Conservation (phyloP, 805 yeast species). For the Komagataella pastoris region DNA sequence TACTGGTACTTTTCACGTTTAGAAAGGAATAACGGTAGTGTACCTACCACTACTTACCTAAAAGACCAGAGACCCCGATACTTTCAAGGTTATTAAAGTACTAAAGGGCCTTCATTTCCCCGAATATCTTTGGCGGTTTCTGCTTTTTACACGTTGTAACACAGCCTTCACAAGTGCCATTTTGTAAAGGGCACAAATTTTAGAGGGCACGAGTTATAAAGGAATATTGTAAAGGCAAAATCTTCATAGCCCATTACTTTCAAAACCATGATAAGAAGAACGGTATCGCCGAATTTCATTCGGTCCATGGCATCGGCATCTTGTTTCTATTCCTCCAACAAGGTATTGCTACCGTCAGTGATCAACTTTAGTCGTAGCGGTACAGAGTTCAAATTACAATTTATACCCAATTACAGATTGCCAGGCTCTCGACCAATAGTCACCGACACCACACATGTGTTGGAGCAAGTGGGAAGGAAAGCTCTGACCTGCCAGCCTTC, state of each 20-base stretch:
- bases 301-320: not conserved
- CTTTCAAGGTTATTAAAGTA: not conserved
- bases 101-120: not conserved
- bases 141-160: not conserved
- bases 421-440: slow-evolving; percentile 1
- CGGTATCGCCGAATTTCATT: slow-evolving; percentile 1
- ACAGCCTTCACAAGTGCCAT: not conserved
- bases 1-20: not conserved
- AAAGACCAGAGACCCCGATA: not conserved
- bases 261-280: slow-evolving; percentile 2
- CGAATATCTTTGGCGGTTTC: not conserved
- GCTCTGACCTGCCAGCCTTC: slow-evolving; percentile 30
- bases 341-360: slow-evolving; percentile 2
- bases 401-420: slow-evolving; percentile 14
- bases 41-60: not conserved
- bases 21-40: not conserved
- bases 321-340: slow-evolving; percentile 12
- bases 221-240: not conserved
- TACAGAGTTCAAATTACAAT: slow-evolving; percentile 7
- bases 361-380: not conserved
- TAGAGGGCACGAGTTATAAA: not conserved
- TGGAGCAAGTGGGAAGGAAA: slow-evolving; percentile 27
- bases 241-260: not conserved
- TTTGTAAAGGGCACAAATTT: not conserved
- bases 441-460: slow-evolving; percentile 3